Base-by-base conservation (phyloP, 169 alveolate genomes). In the Plasmodium gonderi region DNA sequence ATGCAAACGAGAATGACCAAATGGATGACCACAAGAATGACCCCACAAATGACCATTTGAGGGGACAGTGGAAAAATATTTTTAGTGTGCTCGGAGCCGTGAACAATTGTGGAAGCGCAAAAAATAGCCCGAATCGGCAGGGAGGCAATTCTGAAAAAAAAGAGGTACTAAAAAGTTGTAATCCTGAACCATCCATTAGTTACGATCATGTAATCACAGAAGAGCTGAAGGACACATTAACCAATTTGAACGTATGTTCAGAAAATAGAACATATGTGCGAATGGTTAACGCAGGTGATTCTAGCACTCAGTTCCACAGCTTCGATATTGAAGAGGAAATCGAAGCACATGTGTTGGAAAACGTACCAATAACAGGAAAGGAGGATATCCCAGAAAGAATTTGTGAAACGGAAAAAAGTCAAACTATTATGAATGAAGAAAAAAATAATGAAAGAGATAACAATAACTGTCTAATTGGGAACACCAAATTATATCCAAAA, bases 401-500 rank as follows among this genome's bases (percentile, higher is more conserved):
- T 4, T 14, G 4, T 6, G n/a, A 60, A 9, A 60, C 2, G 11
- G 72, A 20, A 1, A 36, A 60, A 60, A n/a, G 12, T 8, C 33
- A 60, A 60, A 20, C 26, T 23, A 60, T 23, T 7, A 17, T 14
- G 12, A 60, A 60, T 60, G 72, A 4, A 45, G 12, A 14, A 7
- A 5, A 40, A 38, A 75, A 8, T 23, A 6, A 75, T 9, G 51
- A 75, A 1, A 45, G 11, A 12, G 45, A 64, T 3, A 65, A 12
- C 33, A 26, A 51, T 20, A 20, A 45, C 11, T 0, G 11, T 17
- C 20, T 64, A 17, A 64, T 45, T 31, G 49, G 49, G 36, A 64
- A 74, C 42, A 64, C 91, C 5, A 31, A 65, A 31, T 44, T 80
- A 47, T 64, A 64, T 69, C 68, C 44, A 80, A 33, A 31, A 82